These are phyloP conservation scores for Hymenotorrendiella dingleyae DNA, from an alignment of 2,329 filamentous ascomycete genomes.

Conservation along the genomic window DNA sequence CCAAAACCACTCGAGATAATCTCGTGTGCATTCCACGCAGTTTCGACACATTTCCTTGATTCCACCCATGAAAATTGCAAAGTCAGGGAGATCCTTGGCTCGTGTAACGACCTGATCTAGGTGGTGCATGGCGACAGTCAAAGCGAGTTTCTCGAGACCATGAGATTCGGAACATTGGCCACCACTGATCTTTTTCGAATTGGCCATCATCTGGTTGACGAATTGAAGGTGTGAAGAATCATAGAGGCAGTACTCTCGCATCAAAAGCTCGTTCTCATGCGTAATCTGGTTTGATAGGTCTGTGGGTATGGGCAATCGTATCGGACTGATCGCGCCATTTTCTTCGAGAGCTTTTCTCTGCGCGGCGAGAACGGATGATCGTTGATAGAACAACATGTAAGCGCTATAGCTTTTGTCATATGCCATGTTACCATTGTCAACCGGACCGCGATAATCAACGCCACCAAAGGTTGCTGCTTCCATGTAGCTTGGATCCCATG, in stretches of 20 bases:
- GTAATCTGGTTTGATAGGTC: slow-evolving; percentile 55
- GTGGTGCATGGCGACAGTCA: slow-evolving; percentile 56
- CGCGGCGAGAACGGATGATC: slow-evolving; percentile 57
- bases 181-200: slow-evolving; percentile 44
- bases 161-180: slow-evolving; percentile 46
- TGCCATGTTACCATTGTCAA: slow-evolving; percentile 39
- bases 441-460: slow-evolving; percentile 45
- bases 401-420: slow-evolving; percentile 76
- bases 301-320: slow-evolving; percentile 41
- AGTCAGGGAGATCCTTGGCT: slow-evolving; percentile 61
- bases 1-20: slow-evolving; percentile 56
- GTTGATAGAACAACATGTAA: slow-evolving; percentile 97
- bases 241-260: slow-evolving; percentile 74
- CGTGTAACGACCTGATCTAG: slow-evolving; percentile 71
- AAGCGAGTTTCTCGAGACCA: slow-evolving; percentile 41
- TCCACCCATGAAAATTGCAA: slow-evolving; percentile 48
- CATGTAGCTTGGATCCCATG: slow-evolving; percentile 70
- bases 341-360: slow-evolving; percentile 43
- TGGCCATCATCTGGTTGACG: slow-evolving; percentile 54
- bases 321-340: slow-evolving; percentile 33
- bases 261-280: slow-evolving; percentile 64
- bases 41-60: slow-evolving; percentile 44
- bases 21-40: slow-evolving; percentile 50
- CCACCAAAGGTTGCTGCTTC: slow-evolving; percentile 78
- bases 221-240: slow-evolving; percentile 67